Conservation (phyloP, 179 eudicot species). For the Drosera spatulata region DNA sequence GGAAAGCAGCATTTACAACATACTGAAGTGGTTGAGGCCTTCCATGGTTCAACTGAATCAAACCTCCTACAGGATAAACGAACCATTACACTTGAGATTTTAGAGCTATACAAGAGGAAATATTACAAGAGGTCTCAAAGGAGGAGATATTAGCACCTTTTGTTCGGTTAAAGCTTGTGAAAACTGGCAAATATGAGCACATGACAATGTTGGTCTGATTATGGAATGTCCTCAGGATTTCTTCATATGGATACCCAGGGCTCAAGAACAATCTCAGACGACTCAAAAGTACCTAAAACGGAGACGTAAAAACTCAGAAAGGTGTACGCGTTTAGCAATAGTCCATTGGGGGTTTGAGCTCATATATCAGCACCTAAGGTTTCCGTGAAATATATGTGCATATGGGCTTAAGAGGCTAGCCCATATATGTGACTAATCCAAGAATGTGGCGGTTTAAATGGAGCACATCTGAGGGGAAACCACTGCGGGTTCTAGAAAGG, state of each 20-base stretch:
- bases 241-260: slow-evolving; percentile 97
- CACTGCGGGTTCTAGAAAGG: background rate
- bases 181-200: slow-evolving; percentile 88
- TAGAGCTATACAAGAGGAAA: background rate
- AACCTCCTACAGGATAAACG: slow-evolving; percentile 51
- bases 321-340: background rate
- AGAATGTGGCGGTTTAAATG: too few relatives aligned
- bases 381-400: too few relatives aligned
- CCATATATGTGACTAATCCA: too few relatives aligned
- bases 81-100: slow-evolving; percentile 1
- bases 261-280: slow-evolving; percentile 79
- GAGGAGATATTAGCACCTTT: slow-evolving; percentile 34
- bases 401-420: too few relatives aligned
- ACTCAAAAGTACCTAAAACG: slow-evolving; percentile 62
- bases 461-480: too few relatives aligned
- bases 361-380: too few relatives aligned
- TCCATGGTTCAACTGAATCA: slow-evolving; percentile 88
- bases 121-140: background rate
- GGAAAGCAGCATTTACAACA: slow-evolving; percentile 89
- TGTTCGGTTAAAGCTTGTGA: slow-evolving; percentile 80
- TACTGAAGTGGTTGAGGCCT: slow-evolving; percentile 96
- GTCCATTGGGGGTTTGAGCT: too few relatives aligned
- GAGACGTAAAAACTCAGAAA: background rate
- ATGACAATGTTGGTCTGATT: slow-evolving; percentile 74
- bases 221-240: slow-evolving; percentile 68